Evolutionary conservation across 345 rosid species (phyloP).

Genomic region (Eutrema heterophyllum): DNA sequence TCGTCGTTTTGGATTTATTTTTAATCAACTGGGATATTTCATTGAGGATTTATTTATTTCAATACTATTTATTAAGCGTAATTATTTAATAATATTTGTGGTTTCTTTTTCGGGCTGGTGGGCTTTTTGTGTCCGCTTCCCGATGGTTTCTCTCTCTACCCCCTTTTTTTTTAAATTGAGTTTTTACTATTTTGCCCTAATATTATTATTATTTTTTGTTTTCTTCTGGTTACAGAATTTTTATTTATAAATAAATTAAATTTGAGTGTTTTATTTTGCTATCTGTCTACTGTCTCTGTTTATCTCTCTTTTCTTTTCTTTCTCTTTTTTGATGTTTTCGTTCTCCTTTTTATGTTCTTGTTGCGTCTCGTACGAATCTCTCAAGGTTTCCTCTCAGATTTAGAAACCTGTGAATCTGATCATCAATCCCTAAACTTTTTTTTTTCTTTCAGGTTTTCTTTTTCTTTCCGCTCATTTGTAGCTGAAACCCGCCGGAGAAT

Average conservation of each 20-base stretch:
- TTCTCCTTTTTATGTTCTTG: conserved; percentile 10
- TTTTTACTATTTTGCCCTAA: neutral
- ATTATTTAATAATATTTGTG: conserved; percentile 18
- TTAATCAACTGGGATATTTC: no score
- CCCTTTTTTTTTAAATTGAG: neutral
- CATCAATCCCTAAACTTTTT: neutral
- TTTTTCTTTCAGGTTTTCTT: neutral
- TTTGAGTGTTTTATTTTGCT: conserved; percentile 14
- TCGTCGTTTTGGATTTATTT: neutral
- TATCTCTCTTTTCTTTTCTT: neutral
- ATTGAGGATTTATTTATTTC: neutral
- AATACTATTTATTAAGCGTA: neutral
- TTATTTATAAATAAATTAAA: conserved; percentile 11
- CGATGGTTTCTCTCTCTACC: conserved; percentile 5
- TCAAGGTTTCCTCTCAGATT: conserved; percentile 17
- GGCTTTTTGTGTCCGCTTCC: conserved; percentile 33
- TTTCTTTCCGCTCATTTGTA: neutral
- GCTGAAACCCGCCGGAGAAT: neutral
- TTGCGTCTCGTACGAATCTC: conserved; percentile 15
- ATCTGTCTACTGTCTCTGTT: conserved; percentile 12
- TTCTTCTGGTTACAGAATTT: neutral
- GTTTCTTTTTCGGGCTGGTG: conserved; percentile 28
- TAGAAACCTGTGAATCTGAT: conserved; percentile 1
- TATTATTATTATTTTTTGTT: neutral
- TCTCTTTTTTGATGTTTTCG: neutral